Percentiles rank a stretch among this genome's conserved stretches.
These are phyloP conservation scores for Spergularia bocconei DNA, from an alignment of 148 eudicot species.

Conservation along the genomic window DNA sequence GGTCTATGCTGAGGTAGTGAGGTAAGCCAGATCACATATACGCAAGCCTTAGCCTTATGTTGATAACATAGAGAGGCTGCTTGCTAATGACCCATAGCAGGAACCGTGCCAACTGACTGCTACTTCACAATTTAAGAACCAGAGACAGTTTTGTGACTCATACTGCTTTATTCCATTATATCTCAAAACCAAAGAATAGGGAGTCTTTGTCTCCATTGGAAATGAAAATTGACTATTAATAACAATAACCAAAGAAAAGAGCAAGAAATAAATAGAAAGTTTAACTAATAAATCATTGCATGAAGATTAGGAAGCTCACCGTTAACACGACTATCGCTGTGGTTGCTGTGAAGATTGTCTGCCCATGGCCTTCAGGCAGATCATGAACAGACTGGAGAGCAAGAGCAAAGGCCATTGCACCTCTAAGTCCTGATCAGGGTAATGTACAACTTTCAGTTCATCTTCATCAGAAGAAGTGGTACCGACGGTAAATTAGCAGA, in stretches of 20 bases:
- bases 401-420: slow-evolving; percentile 99
- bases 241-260: not conserved
- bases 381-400: slow-evolving; percentile 97
- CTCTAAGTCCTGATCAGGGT: slow-evolving; percentile 74
- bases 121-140: no score
- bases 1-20: no score
- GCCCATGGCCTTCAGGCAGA: slow-evolving; percentile 99
- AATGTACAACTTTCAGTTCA: slow-evolving; percentile 15
- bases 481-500: slow-evolving; percentile 1
- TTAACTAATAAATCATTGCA: slow-evolving; percentile 5
- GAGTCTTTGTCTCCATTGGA: no score
- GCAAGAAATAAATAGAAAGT: not conserved
- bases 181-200: no score
- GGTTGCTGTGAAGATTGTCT: slow-evolving; percentile 95
- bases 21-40: no score
- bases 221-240: no score
- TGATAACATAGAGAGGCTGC: no score
- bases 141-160: no score
- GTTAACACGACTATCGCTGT: slow-evolving; percentile 97
- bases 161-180: no score
- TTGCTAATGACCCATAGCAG: no score
- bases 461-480: slow-evolving; percentile 4
- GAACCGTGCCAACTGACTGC: no score
- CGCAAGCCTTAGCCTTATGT: no score
- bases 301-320: slow-evolving; percentile 42